Percentiles rank a stretch among this genome's conserved stretches.
Evolutionary conservation across 106 monocot species (phyloP).

Genomic region (Ottelia alismoides): DNA sequence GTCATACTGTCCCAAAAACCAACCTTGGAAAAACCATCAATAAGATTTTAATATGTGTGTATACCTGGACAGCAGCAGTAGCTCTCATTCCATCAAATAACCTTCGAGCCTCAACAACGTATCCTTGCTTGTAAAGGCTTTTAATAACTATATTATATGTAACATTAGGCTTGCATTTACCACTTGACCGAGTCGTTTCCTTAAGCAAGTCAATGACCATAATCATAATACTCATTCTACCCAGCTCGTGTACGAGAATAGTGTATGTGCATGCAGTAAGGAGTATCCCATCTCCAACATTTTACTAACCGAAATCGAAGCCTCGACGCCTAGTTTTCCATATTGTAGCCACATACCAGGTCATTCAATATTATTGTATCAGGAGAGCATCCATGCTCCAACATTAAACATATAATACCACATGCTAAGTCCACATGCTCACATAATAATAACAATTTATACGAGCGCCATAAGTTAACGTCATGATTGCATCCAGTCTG

Average conservation of each 20-base stretch:
- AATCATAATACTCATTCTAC: neutral
- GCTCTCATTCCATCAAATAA: constrained; percentile 2
- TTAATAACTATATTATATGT: constrained; percentile 10
- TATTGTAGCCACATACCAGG: neutral
- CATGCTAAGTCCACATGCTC: no score
- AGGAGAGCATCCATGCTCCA: neutral
- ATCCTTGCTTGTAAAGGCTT: constrained; percentile 4
- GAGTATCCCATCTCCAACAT: neutral
- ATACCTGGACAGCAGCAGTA: neutral
- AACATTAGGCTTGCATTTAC: constrained; percentile 6
- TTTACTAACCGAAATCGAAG: neutral
- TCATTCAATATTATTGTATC: constrained; percentile 3
- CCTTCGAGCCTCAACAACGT: neutral
- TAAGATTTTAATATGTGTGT: constrained; percentile 3
- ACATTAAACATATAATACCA: no score
- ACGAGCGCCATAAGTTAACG: no score
- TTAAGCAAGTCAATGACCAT: constrained; percentile 4
- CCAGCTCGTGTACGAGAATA: constrained; percentile 5
- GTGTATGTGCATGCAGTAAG: neutral
- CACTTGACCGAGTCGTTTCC: neutral
- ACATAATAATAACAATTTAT: no score
- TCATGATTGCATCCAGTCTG: no score
- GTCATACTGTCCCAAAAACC: neutral
- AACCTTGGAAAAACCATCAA: constrained; percentile 1
- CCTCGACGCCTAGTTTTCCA: neutral